Conservation (phyloP, 2,329 filamentous ascomycete species). For the Xylariaceae sp. region DNA sequence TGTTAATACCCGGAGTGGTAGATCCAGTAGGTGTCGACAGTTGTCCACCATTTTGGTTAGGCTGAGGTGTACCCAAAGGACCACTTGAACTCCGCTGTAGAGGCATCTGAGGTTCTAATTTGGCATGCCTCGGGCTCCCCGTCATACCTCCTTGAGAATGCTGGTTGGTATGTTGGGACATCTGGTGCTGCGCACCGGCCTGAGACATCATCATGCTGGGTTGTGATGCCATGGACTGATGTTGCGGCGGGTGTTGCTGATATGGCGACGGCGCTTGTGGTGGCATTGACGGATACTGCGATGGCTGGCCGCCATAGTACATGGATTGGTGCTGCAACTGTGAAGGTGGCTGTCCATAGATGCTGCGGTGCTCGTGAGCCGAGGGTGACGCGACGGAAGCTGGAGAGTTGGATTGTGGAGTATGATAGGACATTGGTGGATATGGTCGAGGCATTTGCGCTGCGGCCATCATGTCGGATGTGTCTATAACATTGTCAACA, state of each 20-base stretch:
- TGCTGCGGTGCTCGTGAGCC: constrained; percentile 79
- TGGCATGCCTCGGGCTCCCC: constrained; percentile 57
- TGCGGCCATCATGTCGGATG: constrained; percentile 65
- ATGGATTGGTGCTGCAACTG: constrained; percentile 78
- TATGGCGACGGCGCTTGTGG: constrained; percentile 60
- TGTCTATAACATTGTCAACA: constrained; percentile 40
- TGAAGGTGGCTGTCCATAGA: constrained; percentile 76
- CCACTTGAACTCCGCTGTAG: constrained; percentile 56
- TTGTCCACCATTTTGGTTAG: constrained; percentile 41
- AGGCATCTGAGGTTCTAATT: constrained; percentile 60
- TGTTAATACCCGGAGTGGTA: constrained; percentile 60
- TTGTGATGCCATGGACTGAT: constrained; percentile 60
- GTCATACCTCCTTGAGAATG: constrained; percentile 54
- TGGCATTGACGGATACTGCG: constrained; percentile 63
- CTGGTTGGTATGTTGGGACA: constrained; percentile 57
- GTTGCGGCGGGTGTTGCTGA: constrained; percentile 54
- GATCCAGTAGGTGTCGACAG: constrained; percentile 45
- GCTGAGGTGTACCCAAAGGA: constrained; percentile 43
- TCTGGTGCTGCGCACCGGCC: constrained; percentile 52
- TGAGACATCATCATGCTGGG: constrained; percentile 66
- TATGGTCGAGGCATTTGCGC: constrained; percentile 71
- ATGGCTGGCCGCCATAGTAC: constrained; percentile 63
- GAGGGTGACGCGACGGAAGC: constrained; percentile 88
- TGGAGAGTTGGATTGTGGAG: constrained; percentile 90
- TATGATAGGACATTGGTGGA: constrained; percentile 87